Percentiles rank a stretch among this genome's conserved stretches.
Evolutionary conservation across 2,329 filamentous ascomycete species (phyloP).

Genomic region (Teratosphaeria destructans): DNA sequence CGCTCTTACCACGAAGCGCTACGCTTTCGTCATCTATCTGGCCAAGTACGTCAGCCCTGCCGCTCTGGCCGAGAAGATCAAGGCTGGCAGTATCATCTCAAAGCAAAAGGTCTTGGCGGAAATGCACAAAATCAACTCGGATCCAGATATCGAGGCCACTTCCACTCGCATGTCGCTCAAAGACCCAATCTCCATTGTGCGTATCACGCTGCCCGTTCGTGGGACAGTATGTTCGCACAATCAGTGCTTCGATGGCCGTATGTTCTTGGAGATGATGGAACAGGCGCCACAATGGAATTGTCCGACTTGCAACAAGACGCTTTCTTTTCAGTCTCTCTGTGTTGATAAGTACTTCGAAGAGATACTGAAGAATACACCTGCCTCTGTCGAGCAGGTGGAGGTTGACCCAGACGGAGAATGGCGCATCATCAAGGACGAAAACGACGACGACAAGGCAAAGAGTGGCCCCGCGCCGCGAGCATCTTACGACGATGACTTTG

Average conservation of each 20-base stretch:
- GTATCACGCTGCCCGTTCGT: conserved; percentile 70
- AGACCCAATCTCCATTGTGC: conserved; percentile 79
- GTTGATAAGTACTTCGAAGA: conserved; percentile 88
- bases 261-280: conserved; percentile 87
- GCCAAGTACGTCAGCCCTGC: conserved; percentile 64
- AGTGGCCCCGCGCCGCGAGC: conserved; percentile 10
- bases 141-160: conserved; percentile 80
- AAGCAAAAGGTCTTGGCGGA: conserved; percentile 75
- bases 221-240: conserved; percentile 74
- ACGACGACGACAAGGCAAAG: conserved; percentile 21
- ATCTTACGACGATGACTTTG: conserved; percentile 30
- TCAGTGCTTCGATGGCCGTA: conserved; percentile 88
- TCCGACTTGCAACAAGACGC: conserved; percentile 78
- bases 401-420: conserved; percentile 82
- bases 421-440: conserved; percentile 41
- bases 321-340: conserved; percentile 70
- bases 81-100: conserved; percentile 59
- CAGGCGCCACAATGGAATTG: conserved; percentile 97
- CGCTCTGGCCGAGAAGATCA: conserved; percentile 59
- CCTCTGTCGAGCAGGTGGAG: conserved; percentile 69
- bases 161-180: conserved; percentile 84
- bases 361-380: conserved; percentile 65
- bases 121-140: conserved; percentile 60
- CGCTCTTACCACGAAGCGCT: conserved; percentile 71
- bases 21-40: conserved; percentile 56